Conservation (phyloP, 2,329 filamentous ascomycete species). For the Huntiella bhutanensis region DNA sequence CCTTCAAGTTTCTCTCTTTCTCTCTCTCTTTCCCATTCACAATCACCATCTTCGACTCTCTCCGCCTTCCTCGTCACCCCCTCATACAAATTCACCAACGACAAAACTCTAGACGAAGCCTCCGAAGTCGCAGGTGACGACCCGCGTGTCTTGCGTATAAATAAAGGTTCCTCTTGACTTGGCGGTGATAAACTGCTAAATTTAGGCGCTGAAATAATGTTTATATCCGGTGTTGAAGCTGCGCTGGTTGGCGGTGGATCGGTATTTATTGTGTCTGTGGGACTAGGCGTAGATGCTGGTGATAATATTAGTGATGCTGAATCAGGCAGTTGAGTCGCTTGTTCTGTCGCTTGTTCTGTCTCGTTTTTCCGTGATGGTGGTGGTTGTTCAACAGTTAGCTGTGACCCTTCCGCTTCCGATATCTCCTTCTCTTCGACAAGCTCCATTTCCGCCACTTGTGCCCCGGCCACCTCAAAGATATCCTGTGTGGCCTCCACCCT, state of each 20-base stretch:
- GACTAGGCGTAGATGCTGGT: neutral
- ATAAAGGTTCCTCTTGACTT: conserved; percentile 1
- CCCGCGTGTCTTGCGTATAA: neutral
- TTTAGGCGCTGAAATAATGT: neutral
- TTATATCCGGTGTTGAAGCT: conserved; percentile 1
- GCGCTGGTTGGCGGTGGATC: too few relatives aligned
- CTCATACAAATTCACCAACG: conserved; percentile 32
- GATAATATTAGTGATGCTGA: neutral
- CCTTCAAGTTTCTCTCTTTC: too few relatives aligned
- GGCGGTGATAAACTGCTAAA: neutral
- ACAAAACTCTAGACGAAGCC: conserved; percentile 21
- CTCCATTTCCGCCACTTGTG: neutral
- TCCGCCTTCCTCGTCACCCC: conserved; percentile 19
- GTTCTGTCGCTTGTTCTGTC: neutral
- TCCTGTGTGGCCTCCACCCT: too few relatives aligned
- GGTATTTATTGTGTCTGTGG: neutral
- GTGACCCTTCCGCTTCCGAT: neutral
- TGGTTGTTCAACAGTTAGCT: conserved; percentile 1
- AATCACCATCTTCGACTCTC: too few relatives aligned
- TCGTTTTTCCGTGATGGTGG: neutral
- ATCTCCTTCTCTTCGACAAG: neutral
- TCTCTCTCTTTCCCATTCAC: too few relatives aligned
- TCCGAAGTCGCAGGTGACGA: conserved; percentile 2
- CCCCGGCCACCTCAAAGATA: too few relatives aligned
- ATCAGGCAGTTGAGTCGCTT: neutral